A percentile compares a stretch with the other conserved stretches of the same genome.
Conservation (phyloP, 1,139 yeast species). For the Candida glucosophila region DNA sequence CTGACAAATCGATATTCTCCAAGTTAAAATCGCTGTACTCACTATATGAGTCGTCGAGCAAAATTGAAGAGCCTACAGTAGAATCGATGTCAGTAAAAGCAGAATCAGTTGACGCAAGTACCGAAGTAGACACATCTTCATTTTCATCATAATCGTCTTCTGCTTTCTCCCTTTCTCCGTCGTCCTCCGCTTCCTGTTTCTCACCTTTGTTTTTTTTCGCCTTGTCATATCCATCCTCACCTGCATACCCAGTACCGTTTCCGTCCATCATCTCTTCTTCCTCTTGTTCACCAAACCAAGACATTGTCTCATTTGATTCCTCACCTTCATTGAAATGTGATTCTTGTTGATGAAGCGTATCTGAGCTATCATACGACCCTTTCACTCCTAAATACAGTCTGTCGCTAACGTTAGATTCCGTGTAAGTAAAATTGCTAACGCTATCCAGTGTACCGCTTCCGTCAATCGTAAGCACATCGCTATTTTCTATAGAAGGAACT, state of each 20-base stretch:
- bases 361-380: too few relatives aligned
- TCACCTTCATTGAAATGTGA: conserved; percentile 5
- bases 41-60: too few relatives aligned
- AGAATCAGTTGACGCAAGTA: conserved; percentile 29
- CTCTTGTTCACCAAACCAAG: conserved; percentile 5
- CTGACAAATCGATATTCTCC: too few relatives aligned
- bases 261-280: conserved; percentile 9
- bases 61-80: conserved; percentile 22
- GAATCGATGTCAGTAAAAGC: conserved; percentile 40
- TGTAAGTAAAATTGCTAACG: too few relatives aligned
- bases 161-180: conserved; percentile 13
- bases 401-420: too few relatives aligned
- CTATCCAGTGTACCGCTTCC: too few relatives aligned
- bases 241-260: conserved; percentile 6
- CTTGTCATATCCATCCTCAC: conserved; percentile 11
- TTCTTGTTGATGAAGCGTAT: conserved; percentile 2
- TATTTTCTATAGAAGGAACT: too few relatives aligned
- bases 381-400: too few relatives aligned
- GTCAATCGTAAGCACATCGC: too few relatives aligned
- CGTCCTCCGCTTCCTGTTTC: conserved; percentile 6
- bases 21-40: too few relatives aligned
- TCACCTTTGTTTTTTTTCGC: conserved; percentile 8
- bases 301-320: conserved; percentile 3
- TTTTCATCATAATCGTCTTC: conserved; percentile 18
- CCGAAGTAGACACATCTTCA: too few relatives aligned